Conservation (phyloP, 2,329 filamentous ascomycete genomes). For the Paecilomyces niveus region DNA sequence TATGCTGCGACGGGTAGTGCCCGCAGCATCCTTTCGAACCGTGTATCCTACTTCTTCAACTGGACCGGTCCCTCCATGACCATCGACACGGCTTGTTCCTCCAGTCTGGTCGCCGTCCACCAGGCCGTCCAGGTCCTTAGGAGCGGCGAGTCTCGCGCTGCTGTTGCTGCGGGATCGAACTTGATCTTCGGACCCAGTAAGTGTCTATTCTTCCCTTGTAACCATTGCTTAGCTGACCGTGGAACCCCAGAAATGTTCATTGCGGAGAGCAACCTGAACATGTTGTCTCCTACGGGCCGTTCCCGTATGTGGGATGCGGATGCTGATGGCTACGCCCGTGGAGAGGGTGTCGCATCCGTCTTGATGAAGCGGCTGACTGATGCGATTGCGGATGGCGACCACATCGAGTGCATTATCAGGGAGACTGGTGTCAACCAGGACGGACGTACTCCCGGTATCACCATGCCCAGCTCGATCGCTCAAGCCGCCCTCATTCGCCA, state of each 20-base stretch:
- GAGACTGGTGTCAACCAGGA: slow-evolving; percentile 30
- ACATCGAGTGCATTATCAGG: slow-evolving; percentile 35
- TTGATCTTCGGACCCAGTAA: slow-evolving; percentile 19
- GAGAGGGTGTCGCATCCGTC: slow-evolving; percentile 46
- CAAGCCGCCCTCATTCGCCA: slow-evolving; percentile 34
- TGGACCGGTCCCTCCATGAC: slow-evolving; percentile 36
- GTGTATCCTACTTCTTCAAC: slow-evolving; percentile 35
- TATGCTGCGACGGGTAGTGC: slow-evolving; percentile 23
- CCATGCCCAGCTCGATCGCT: slow-evolving; percentile 27
- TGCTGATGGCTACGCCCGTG: slow-evolving; percentile 46
- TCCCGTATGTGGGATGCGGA: slow-evolving; percentile 43
- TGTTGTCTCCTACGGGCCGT: slow-evolving; percentile 47
- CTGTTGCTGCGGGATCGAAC: slow-evolving; percentile 17
- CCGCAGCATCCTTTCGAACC: slow-evolving; percentile 32
- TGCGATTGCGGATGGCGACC: slow-evolving; percentile 43
- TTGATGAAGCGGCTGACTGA: slow-evolving; percentile 45
- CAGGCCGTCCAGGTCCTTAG: slow-evolving; percentile 24
- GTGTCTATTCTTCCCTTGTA: background rate
- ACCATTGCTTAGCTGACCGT: background rate
- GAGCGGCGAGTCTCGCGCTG: slow-evolving; percentile 18
- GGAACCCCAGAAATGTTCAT: slow-evolving; percentile 18
- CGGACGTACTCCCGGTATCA: slow-evolving; percentile 27
- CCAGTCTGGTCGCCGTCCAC: slow-evolving; percentile 31
- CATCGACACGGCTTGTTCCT: slow-evolving; percentile 43
- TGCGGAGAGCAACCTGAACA: slow-evolving; percentile 24